A percentile compares a stretch with the other conserved stretches of the same genome.
phyloP scores from a whole-genome alignment of 495 filamentous ascomycete genomes.

The Entonaema liquescens region DNA sequence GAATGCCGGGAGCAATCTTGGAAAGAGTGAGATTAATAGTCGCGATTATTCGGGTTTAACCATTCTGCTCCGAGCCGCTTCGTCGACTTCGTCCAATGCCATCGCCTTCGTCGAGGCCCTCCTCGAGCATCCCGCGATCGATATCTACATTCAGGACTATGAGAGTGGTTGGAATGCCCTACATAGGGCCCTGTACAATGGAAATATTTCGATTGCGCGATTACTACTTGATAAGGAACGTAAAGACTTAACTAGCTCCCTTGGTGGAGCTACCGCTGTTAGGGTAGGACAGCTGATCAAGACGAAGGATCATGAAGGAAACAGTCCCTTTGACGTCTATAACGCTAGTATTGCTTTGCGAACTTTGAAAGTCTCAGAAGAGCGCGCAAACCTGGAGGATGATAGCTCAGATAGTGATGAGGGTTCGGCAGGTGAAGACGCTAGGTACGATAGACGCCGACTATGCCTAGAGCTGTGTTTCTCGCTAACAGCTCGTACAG shows the following conservation, averaged over 20 bases:
- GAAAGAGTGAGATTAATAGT: conserved; percentile 78
- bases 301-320: conserved; percentile 93
- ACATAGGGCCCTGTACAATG: conserved; percentile 91
- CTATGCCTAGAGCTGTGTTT: neutral
- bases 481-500: conserved; percentile 24
- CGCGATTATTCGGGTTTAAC: conserved; percentile 81
- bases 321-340: conserved; percentile 93
- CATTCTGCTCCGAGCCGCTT: conserved; percentile 85
- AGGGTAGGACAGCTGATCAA: conserved; percentile 77
- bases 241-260: conserved; percentile 65
- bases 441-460: conserved; percentile 31
- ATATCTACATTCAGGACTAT: conserved; percentile 84
- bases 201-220: conserved; percentile 86
- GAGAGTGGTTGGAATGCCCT: conserved; percentile 97
- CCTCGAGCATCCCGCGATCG: conserved; percentile 80
- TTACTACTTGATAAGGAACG: conserved; percentile 79
- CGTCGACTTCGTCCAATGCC: conserved; percentile 72
- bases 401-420: conserved; percentile 56
- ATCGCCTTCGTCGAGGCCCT: conserved; percentile 77
- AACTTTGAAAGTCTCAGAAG: conserved; percentile 46
- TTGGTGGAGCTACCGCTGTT: conserved; percentile 54
- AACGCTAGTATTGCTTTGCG: conserved; percentile 78
- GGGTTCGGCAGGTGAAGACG: conserved; percentile 36
- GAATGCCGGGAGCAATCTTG: conserved; percentile 55
- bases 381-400: conserved; percentile 42